Evolutionary conservation across 768 basidiomycete genomes (phyloP), one percentile per base, ranked within the genome.

Genomic region (Artomyces pyxidatus): DNA sequence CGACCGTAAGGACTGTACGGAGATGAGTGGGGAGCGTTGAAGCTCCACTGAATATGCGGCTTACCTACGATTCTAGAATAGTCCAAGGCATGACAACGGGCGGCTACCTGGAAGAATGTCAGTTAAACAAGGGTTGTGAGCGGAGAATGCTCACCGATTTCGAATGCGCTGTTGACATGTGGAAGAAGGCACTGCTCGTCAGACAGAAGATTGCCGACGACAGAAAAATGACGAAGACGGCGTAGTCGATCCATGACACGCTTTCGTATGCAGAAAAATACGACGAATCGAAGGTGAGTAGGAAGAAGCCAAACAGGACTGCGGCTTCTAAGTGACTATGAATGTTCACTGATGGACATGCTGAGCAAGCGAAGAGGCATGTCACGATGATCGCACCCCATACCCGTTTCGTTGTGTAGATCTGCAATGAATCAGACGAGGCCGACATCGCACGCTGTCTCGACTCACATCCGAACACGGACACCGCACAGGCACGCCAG

Each of bases 271-370:
- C 63, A 25, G 65, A 65, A 46, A 85, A 65, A 57, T 84, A 71
- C 39, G 67, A 67, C 21, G 71, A 64, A 50, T 74, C 73, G 55
- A 81, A 78, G 4, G 77, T 78, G 35, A 61, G 58, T 29, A 84
- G 67, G 46, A 85, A 65, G 61, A 73, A 72, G 14, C 68, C 58
- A 60, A 88, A 88, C 22, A 87, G 58, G 4, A 77, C 59, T 27
- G 83, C 79, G 23, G 81, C 86, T 69, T 80, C 75, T 7, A 91
- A 69, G 61, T 93, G 91, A 51, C 75, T 85, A 65, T 90, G 85
- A 40, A 93, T 89, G 66, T 94, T 94, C 48, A 93, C 88, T 88
- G 59, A 16, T 46, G 27, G 44, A 45, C 10, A 35, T 45, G 40
- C 39, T 28, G 58, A 52, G 51, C 43, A 51, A 58, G 29, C 44